These are phyloP conservation scores for Pelargonium citronellum DNA, from an alignment of 441 rosid species.

Conservation along the genomic window DNA sequence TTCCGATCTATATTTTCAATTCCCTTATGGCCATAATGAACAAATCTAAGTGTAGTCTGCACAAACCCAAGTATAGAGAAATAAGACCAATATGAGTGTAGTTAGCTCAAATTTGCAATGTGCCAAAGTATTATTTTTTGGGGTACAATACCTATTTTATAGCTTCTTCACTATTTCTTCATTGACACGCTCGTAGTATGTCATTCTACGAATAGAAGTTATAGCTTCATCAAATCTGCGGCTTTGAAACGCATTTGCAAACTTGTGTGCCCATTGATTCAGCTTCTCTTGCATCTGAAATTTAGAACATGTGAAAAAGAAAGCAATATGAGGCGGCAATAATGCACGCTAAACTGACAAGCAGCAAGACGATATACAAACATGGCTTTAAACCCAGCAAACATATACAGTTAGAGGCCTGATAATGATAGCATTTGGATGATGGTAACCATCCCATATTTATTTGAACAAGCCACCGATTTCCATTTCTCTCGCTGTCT, in stretches of 20 bases:
- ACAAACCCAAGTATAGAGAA: not conserved
- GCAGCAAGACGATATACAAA: not conserved
- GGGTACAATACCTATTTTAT: slow-evolving; percentile 30
- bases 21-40: not conserved
- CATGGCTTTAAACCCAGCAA: too few species aligned
- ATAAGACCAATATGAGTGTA: not conserved
- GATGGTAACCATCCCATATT: too few species aligned
- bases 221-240: slow-evolving; percentile 62
- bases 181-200: slow-evolving; percentile 65
- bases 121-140: not conserved
- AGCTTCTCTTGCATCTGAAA: slow-evolving; percentile 61
- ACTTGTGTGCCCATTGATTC: slow-evolving; percentile 52
- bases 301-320: slow-evolving; percentile 15
- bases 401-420: not conserved
- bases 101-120: not conserved
- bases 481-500: not conserved
- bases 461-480: not conserved
- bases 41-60: not conserved
- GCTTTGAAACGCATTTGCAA: slow-evolving; percentile 48
- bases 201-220: slow-evolving; percentile 70
- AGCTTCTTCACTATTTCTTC: slow-evolving; percentile 84
- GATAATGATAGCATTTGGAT: too few species aligned
- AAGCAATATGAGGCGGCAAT: not conserved
- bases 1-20: not conserved
- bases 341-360: not conserved